Conservation (phyloP, 371 early-diverging fungal species). For the Mucor irregularis region DNA sequence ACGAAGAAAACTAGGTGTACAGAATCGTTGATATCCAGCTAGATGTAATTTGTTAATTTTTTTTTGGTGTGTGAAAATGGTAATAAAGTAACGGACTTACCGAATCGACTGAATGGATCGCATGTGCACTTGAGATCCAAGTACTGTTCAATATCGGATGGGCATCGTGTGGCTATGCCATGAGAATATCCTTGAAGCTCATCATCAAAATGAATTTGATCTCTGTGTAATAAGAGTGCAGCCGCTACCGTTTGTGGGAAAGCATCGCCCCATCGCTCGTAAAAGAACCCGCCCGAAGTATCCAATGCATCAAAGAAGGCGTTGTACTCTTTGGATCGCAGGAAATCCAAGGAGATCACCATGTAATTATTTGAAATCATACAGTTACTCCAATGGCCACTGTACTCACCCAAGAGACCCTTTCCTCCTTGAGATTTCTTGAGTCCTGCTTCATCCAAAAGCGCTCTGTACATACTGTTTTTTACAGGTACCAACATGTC, state of each 20-base stretch:
- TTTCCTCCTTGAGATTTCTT: not conserved
- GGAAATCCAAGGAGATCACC: slow-evolving; percentile 33
- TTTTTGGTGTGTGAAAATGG: too few relatives aligned
- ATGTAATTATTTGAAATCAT: slow-evolving; percentile 70
- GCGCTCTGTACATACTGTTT: slow-evolving; percentile 24
- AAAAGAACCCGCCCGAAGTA: slow-evolving; percentile 84
- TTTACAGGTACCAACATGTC: slow-evolving; percentile 7
- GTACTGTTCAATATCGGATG: not conserved
- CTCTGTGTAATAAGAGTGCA: slow-evolving; percentile 64
- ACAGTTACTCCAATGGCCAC: slow-evolving; percentile 62
- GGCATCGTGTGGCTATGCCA: not conserved
- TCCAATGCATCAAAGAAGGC: slow-evolving; percentile 82
- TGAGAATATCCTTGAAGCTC: slow-evolving; percentile 1
- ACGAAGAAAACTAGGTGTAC: not conserved
- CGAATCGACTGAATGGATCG: not conserved
- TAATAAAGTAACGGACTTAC: too few relatives aligned
- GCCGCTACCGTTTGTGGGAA: slow-evolving; percentile 80
- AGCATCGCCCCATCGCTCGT: slow-evolving; percentile 71
- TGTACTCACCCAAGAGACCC: slow-evolving; percentile 39
- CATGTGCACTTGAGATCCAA: slow-evolving; percentile 7
- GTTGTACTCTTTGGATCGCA: slow-evolving; percentile 58
- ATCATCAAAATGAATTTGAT: slow-evolving; percentile 1
- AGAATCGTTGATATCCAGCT: too few relatives aligned
- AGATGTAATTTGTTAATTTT: too few relatives aligned
- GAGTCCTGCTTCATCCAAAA: slow-evolving; percentile 10